Conservation (phyloP, 139 green algal genomes). For the Ettlia oleoabundans region DNA sequence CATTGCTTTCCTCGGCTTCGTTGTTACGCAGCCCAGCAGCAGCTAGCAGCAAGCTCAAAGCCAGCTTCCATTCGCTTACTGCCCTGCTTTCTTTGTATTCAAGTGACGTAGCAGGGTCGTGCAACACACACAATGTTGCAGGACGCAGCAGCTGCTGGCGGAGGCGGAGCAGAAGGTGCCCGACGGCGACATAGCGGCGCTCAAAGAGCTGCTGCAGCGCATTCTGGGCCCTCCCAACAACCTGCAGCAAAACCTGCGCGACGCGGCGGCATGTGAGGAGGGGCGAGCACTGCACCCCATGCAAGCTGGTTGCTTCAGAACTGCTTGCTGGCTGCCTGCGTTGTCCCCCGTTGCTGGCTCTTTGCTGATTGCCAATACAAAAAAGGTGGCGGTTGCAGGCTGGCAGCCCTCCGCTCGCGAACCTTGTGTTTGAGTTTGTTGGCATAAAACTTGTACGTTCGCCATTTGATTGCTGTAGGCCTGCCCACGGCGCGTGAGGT, state of each 20-base stretch:
- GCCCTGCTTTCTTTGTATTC: not conserved
- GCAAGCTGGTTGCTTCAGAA: too few species aligned
- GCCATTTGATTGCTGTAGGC: slow-evolving; percentile 3
- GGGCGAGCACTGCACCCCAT: too few species aligned
- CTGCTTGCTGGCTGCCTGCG: too few species aligned
- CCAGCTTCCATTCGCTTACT: not conserved
- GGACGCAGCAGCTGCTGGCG: slow-evolving; percentile 26
- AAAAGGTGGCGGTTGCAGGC: too few species aligned
- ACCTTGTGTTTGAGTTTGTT: too few species aligned
- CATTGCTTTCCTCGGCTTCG: too few species aligned
- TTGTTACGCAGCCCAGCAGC: too few species aligned
- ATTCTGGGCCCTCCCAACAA: slow-evolving; percentile 72
- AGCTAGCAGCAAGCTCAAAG: too few species aligned
- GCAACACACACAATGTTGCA: slow-evolving; percentile 2
- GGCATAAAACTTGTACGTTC: too few species aligned
- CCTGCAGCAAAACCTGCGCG: slow-evolving; percentile 59
- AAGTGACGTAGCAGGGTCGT: not conserved
- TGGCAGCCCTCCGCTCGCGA: too few species aligned
- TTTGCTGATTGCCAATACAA: too few species aligned
- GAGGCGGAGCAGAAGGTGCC: slow-evolving; percentile 32
- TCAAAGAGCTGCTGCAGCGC: slow-evolving; percentile 32
- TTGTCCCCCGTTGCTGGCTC: too few species aligned
- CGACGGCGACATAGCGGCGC: slow-evolving; percentile 35
- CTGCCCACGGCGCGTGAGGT: not conserved
- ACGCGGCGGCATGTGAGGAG: slow-evolving; percentile 53